Evolutionary conservation across 345 rosid species (phyloP).

Genomic region (Murraya paniculata): DNA sequence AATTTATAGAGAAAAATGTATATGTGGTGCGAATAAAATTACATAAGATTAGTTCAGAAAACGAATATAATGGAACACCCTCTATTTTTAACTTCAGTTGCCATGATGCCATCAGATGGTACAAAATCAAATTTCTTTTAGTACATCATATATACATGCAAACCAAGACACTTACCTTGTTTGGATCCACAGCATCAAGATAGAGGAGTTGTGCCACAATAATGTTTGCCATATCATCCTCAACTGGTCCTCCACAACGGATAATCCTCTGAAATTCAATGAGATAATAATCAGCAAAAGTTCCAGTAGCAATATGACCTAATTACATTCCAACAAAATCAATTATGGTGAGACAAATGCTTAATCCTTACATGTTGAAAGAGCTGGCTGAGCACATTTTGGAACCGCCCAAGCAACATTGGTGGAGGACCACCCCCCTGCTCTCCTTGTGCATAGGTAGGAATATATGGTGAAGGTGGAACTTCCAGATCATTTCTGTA

Average conservation of each 20-base stretch:
- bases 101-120: neutral
- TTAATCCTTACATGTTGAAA: slow-evolving; percentile 20
- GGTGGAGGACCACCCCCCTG: slow-evolving; percentile 15
- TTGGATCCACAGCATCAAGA: slow-evolving; percentile 19
- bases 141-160: neutral
- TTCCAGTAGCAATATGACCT: neutral
- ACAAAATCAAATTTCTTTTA: neutral
- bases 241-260: slow-evolving; percentile 24
- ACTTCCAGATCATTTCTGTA: slow-evolving; percentile 13
- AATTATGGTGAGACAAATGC: neutral
- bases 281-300: neutral
- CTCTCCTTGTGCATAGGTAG: slow-evolving; percentile 6
- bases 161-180: slow-evolving; percentile 8
- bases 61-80: neutral
- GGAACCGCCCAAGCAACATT: slow-evolving; percentile 7
- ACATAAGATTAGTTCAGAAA: neutral
- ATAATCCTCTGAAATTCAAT: slow-evolving; percentile 14
- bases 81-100: neutral
- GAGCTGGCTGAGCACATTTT: slow-evolving; percentile 12
- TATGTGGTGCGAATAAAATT: neutral
- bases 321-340: neutral
- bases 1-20: neutral
- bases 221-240: slow-evolving; percentile 24
- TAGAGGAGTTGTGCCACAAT: slow-evolving; percentile 20
- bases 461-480: slow-evolving; percentile 17